Evolutionary conservation across 2,329 filamentous ascomycete genomes (phyloP), one percentile per base, ranked within the genome.

Genomic region (Colletotrichum sojae): DNA sequence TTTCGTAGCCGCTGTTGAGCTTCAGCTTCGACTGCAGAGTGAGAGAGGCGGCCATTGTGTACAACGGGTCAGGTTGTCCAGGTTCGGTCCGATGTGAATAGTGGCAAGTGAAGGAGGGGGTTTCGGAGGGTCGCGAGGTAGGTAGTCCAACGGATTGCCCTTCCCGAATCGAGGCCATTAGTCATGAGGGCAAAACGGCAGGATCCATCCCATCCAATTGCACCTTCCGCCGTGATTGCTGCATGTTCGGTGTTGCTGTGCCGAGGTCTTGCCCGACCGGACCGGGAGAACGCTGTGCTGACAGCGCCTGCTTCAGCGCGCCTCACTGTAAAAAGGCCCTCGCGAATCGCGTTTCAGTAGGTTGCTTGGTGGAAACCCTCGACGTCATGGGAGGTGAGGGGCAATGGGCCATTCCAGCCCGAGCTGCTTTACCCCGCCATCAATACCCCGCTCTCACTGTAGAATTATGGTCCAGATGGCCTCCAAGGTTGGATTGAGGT

Each of bases 1-100:
- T 81, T 60, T 85, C 82, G 70, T 86, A 81, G 73, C 87, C 87
- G 75, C 84, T 89, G 73, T 84, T 85, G 65, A 89, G 82, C 80
- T 86, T 88, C 73, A 83, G 72, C 16, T 81, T 83, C 6, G 85
- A 87, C 53, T 82, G 76, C 67, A 88, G 76, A 12, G 73, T 83
- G 66, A 87, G 79, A 5, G 62, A 31, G 39, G 83, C 74, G 3
- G 85, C 77, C 86, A 88, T 88, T 56, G 5, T 69, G 13, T 15
- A 18, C 16, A 27, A 36, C n/a, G 4, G 13, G 40, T 31, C 27
- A 31, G 6, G 27, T 31, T 31, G 6, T 31, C 27, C 8, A 10
- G 27, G 8, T 31, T 46, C 18, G 45, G 16, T n/a, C 16, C 16
- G 8, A 46, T 18, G 46, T 49, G 12, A 22, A n/a, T 20, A 49